These are phyloP conservation scores for Phaeosphaeria sp. DNA, from an alignment of 2,329 filamentous ascomycete species.

Conservation along the genomic window DNA sequence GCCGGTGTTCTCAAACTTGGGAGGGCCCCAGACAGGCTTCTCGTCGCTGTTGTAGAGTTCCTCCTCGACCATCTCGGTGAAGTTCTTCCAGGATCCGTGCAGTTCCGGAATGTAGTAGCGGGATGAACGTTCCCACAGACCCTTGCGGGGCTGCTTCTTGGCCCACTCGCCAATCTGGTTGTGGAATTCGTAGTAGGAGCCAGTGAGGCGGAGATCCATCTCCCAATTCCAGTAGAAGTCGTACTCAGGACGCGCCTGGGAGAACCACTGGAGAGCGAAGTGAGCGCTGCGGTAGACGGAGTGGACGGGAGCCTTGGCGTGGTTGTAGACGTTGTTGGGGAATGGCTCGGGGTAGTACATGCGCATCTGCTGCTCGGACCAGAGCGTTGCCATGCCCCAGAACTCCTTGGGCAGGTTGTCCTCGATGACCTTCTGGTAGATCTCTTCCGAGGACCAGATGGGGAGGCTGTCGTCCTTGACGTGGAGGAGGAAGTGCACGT, in stretches of 20 bases:
- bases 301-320: constrained; percentile 73
- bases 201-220: constrained; percentile 81
- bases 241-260: constrained; percentile 58
- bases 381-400: constrained; percentile 84
- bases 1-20: constrained; percentile 54
- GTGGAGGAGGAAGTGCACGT: constrained; percentile 84
- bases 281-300: constrained; percentile 79
- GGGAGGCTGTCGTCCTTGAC: constrained; percentile 78
- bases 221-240: constrained; percentile 83
- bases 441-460: constrained; percentile 77
- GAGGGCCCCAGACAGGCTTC: constrained; percentile 70
- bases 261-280: constrained; percentile 60
- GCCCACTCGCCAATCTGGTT: constrained; percentile 70
- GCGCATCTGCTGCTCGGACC: constrained; percentile 93
- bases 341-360: constrained; percentile 87
- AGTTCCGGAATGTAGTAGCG: constrained; percentile 74
- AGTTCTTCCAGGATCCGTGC: constrained; percentile 73
- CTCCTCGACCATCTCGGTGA: constrained; percentile 69
- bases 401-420: constrained; percentile 83
- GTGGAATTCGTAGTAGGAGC: constrained; percentile 84
- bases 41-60: constrained; percentile 58
- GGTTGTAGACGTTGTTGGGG: constrained; percentile 73
- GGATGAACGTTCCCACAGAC: constrained; percentile 75
- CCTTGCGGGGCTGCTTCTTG: constrained; percentile 72
- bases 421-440: constrained; percentile 71